phyloP scores from a whole-genome alignment of 345 rosid genomes.

The Toxicodendron radicans region DNA sequence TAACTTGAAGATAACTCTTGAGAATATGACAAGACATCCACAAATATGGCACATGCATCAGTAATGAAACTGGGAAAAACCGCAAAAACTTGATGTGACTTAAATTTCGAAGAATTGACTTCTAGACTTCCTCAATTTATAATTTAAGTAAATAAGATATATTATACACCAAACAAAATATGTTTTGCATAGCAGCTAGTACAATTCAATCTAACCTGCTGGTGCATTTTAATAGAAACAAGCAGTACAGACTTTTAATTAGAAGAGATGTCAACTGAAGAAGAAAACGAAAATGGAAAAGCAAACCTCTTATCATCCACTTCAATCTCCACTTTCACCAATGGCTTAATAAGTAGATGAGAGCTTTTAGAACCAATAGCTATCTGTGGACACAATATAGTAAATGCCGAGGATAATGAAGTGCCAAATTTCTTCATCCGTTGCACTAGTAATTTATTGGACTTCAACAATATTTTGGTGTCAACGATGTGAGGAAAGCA shows the following conservation, averaged over 20 bases:
- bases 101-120: background rate
- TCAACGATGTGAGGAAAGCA: conserved; percentile 74
- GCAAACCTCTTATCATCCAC: conserved; percentile 76
- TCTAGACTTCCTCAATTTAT: background rate
- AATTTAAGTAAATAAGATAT: background rate
- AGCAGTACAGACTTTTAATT: background rate
- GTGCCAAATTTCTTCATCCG: conserved; percentile 72
- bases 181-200: background rate
- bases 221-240: background rate
- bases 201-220: background rate
- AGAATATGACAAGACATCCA: background rate
- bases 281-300: conserved; percentile 16
- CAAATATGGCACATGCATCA: background rate
- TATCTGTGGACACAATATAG: conserved; percentile 65
- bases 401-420: conserved; percentile 75
- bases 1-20: background rate
- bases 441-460: conserved; percentile 48
- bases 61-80: background rate
- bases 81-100: background rate
- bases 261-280: no score
- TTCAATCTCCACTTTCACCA: conserved; percentile 73
- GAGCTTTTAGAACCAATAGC: conserved; percentile 43
- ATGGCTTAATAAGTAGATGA: conserved; percentile 29
- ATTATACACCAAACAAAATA: background rate
- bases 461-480: conserved; percentile 83